Base-by-base conservation (phyloP, 2,329 filamentous ascomycete species). In the Microdochium nivale region DNA sequence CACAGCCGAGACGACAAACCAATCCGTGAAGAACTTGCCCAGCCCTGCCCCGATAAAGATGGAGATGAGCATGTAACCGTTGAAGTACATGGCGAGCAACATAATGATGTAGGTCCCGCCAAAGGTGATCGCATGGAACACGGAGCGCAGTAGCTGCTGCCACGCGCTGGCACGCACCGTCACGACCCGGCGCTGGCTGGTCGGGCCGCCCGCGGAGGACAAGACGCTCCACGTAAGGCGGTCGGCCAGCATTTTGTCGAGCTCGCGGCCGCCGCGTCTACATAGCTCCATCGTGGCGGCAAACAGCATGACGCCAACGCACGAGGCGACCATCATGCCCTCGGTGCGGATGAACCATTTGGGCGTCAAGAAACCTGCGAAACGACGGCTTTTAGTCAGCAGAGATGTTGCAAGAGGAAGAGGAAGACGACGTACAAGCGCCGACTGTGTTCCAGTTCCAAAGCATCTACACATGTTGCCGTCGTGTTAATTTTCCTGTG, bases 11-110 rank as follows among this genome's bases (percentile, higher is more conserved):
- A 68, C 65, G 23, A 71, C 71, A 60, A 77, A 63, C 76, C 76
- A 79, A 60, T 78, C 75, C 57, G 72, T 77, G n/a, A 77, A 56
- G 58, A 78, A 78, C 63, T 78, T 78, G 53, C 76, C 76, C 44
- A 79, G 55, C 8, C 73, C 71, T 10, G 73, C 73, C 3, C 76
- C 76, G 43, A 79, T 60, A 25, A 74, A 60, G 48, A 73, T 73
- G 49, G 65, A 67, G 51, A 73, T 67, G 52, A 74, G 70, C 51
- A 73, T 64, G 52, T 71, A 74, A 25, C 71, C 71, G 43, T 74
- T 74, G 54, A 71, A 74, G 43, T 68, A 70, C 71, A 74, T 74
- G 49, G 70, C 71, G 46, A 73, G 59, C 55, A 74, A 53, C 71
- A 74, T 74, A 51, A 74, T 54, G 14, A 74, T 65, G 50, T 74